Evolutionary conservation across 1,284 basidiomycete genomes (phyloP), one percentile per base, ranked within the genome.

Genomic region (Papiliotrema flavescens): DNA sequence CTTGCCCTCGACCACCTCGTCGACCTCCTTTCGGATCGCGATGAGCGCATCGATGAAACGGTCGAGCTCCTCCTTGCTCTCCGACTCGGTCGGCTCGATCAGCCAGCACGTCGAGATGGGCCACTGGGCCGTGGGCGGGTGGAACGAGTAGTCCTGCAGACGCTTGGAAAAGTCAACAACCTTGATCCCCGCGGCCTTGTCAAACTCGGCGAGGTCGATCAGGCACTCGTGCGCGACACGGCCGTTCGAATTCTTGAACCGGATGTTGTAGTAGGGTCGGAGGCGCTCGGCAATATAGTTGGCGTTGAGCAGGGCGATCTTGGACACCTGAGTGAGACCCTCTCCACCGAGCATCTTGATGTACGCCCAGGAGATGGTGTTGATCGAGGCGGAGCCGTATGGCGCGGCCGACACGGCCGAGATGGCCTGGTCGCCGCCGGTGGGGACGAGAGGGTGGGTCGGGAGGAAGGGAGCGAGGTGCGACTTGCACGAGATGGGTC

Each of bases 21-120:
- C 87, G 0, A 86, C 90, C 76, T 98, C 95, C 62, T 85, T 80
- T 51, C 93, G 87, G 65, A 98, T 98, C 61, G 88, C 83, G 62
- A 98, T 94, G 87, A 98, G 93, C 6, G 95, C 94, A 63, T 97
- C 90, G 75, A 92, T 91, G 97, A 95, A 84, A 83, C 87, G 83
- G 70, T 97, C 90, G 52, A 97, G 82, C 75, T 96, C 93, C 62
- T 90, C 86, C 49, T 95, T 80, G 1, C 87, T 85, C 77, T 97
- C 93, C 0, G 89, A 92, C 76, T 97, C 93, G 13, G 93, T 97
- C 11, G 92, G 92, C 78, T 96, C 92, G 59, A 96, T 94, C 50
- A 93, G 80, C 69, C 69, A 73, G 57, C 71, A 65, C 3, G 91
- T 94, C 22, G 89, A 85, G 62, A 90, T 90, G 11, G 93, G 93